Evolutionary conservation across 177 flowering plant genomes (phyloP).

Genomic region (Vitis hybrid): DNA sequence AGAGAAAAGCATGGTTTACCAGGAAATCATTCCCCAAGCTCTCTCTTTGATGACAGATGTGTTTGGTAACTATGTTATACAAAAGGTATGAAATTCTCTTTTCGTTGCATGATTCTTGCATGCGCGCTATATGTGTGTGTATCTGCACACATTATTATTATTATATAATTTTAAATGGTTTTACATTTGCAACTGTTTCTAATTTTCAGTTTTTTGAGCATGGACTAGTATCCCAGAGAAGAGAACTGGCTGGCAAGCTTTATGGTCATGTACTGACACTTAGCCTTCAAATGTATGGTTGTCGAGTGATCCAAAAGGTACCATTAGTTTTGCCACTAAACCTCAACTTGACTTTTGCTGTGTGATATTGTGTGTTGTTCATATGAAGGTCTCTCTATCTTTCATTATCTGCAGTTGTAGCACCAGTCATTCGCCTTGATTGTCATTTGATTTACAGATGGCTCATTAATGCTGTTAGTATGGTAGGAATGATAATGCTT

Average conservation of each 20-base stretch:
- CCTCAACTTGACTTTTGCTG: background rate
- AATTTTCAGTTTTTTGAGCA: slow-evolving; percentile 82
- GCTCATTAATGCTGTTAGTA: no score
- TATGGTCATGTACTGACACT: slow-evolving; percentile 74
- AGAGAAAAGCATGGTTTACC: slow-evolving; percentile 81
- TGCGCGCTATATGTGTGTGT: background rate
- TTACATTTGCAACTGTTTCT: background rate
- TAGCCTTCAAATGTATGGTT: slow-evolving; percentile 97
- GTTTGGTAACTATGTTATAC: slow-evolving; percentile 92
- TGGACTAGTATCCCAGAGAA: slow-evolving; percentile 74
- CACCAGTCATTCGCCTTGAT: no score
- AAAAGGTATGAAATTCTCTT: slow-evolving; percentile 50
- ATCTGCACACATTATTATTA: background rate
- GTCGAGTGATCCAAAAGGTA: slow-evolving; percentile 90
- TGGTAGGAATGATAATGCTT: no score
- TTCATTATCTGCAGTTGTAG: background rate
- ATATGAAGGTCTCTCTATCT: background rate
- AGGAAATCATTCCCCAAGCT: slow-evolving; percentile 81
- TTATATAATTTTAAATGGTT: background rate
- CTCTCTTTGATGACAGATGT: slow-evolving; percentile 91
- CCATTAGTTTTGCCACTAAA: background rate
- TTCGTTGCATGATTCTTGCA: background rate
- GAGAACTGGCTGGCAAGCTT: slow-evolving; percentile 78
- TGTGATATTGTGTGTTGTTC: background rate
- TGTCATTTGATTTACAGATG: no score